These are phyloP conservation scores for Colletotrichum euphorbiae DNA, from an alignment of 2,329 filamentous ascomycete genomes.

Conservation along the genomic window DNA sequence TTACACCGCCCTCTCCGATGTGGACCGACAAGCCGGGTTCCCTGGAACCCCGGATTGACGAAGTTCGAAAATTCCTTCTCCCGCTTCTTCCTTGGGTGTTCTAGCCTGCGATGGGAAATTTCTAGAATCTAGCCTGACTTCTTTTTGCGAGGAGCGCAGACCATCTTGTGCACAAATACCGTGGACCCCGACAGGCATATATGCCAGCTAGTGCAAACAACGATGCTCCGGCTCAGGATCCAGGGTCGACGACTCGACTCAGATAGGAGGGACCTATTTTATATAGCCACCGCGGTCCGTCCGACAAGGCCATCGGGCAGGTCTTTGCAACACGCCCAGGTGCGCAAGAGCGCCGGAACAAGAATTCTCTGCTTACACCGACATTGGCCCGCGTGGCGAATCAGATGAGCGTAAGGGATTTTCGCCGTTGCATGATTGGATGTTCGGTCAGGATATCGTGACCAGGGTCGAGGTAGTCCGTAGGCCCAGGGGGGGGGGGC, in stretches of 20 bases:
- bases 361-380: conserved; percentile 9
- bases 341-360: background rate
- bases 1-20: conserved; percentile 1
- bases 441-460: background rate
- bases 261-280: too few relatives aligned
- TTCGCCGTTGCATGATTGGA: background rate
- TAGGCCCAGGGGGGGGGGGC: background rate
- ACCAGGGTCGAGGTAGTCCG: background rate
- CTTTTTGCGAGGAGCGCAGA: background rate
- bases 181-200: too few relatives aligned
- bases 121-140: background rate
- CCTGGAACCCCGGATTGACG: too few relatives aligned
- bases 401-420: background rate
- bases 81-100: too few relatives aligned
- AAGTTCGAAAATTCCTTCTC: background rate
- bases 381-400: conserved; percentile 23
- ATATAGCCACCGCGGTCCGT: background rate
- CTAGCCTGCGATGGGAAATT: background rate
- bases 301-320: too few relatives aligned
- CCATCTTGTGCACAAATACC: background rate
- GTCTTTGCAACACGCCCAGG: too few relatives aligned
- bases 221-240: too few relatives aligned
- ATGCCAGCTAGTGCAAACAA: too few relatives aligned
- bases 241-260: too few relatives aligned
- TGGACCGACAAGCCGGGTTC: background rate